These are phyloP conservation scores for Xerocomus nothofagi DNA, from an alignment of 1,284 basidiomycete species.

Conservation along the genomic window DNA sequence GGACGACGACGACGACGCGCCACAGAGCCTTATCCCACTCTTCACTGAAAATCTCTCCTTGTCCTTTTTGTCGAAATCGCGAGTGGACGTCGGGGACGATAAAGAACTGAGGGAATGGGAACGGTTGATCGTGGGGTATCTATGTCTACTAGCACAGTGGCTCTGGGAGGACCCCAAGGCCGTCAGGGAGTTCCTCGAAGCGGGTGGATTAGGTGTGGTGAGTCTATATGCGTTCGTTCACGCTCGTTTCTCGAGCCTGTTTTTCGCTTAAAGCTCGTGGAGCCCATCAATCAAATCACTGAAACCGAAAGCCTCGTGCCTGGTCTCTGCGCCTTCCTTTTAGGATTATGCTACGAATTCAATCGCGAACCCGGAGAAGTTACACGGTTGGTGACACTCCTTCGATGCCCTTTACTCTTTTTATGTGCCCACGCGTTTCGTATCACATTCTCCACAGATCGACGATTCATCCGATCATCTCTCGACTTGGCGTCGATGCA, in stretches of 20 bases:
- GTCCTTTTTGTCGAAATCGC: constrained; percentile 63
- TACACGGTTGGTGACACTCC: constrained; percentile 57
- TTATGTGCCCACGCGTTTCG: background rate
- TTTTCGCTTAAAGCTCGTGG: constrained; percentile 67
- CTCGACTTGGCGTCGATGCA: constrained; percentile 81
- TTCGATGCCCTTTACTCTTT: background rate
- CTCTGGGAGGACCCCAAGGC: constrained; percentile 93
- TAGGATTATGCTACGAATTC: constrained; percentile 94
- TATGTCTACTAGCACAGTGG: constrained; percentile 86
- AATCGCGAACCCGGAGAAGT: constrained; percentile 92
- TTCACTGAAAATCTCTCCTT: constrained; percentile 72
- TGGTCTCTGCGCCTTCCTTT: constrained; percentile 87
- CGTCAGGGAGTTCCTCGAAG: constrained; percentile 87
- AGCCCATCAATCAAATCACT: constrained; percentile 89
- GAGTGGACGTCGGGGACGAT: constrained; percentile 64
- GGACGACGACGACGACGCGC: constrained; percentile 58
- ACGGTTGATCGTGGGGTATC: constrained; percentile 83
- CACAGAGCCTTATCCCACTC: constrained; percentile 69
- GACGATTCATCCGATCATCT: constrained; percentile 87
- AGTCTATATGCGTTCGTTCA: constrained; percentile 36
- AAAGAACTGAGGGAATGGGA: constrained; percentile 83
- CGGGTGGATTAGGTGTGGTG: constrained; percentile 88
- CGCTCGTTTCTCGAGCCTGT: background rate
- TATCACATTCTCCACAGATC: constrained; percentile 44
- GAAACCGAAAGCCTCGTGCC: constrained; percentile 88